Conservation (phyloP, 2,329 filamentous ascomycete species). For the Fusarium brachygibbosum region DNA sequence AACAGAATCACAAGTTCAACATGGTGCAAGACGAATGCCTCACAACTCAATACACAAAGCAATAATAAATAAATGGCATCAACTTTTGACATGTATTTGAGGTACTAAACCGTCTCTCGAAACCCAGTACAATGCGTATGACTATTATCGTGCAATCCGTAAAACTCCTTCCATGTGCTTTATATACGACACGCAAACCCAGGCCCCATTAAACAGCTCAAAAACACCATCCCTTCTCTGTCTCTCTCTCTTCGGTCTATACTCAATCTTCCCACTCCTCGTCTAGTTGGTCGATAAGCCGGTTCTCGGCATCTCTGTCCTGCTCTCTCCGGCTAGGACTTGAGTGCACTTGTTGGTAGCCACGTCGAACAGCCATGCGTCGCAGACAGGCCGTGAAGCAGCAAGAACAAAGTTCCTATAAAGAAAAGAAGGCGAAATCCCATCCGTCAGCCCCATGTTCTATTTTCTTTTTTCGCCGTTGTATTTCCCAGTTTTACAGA, state of each 20-base stretch:
- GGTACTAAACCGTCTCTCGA: slow-evolving; percentile 20
- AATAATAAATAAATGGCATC: slow-evolving; percentile 1
- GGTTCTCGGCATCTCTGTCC: slow-evolving; percentile 85
- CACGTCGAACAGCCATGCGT: slow-evolving; percentile 72
- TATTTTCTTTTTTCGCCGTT: slow-evolving; percentile 1
- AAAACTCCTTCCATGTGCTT: slow-evolving; percentile 43
- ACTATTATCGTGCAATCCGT: slow-evolving; percentile 32
- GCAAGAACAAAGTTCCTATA: slow-evolving; percentile 75
- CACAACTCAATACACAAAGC: neutral
- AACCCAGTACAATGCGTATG: slow-evolving; percentile 30
- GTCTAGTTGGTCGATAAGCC: slow-evolving; percentile 94
- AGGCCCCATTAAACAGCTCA: slow-evolving; percentile 8
- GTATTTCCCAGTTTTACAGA: slow-evolving; percentile 17
- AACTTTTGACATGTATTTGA: slow-evolving; percentile 33
- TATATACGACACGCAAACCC: slow-evolving; percentile 32
- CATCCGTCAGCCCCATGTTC: slow-evolving; percentile 45
- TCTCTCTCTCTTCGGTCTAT: neutral
- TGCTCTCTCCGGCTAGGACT: slow-evolving; percentile 64
- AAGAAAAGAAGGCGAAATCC: slow-evolving; percentile 21
- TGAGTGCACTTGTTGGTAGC: slow-evolving; percentile 74
- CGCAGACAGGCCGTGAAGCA: slow-evolving; percentile 77
- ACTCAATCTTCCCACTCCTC: slow-evolving; percentile 91
- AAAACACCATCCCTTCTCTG: slow-evolving; percentile 1
- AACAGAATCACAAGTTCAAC: neutral
- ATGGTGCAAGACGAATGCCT: neutral